A percentile compares a stretch with the other conserved stretches of the same genome.
These are phyloP conservation scores for Exserohilum rostratum DNA, from an alignment of 2,329 filamentous ascomycete genomes.

Conservation along the genomic window DNA sequence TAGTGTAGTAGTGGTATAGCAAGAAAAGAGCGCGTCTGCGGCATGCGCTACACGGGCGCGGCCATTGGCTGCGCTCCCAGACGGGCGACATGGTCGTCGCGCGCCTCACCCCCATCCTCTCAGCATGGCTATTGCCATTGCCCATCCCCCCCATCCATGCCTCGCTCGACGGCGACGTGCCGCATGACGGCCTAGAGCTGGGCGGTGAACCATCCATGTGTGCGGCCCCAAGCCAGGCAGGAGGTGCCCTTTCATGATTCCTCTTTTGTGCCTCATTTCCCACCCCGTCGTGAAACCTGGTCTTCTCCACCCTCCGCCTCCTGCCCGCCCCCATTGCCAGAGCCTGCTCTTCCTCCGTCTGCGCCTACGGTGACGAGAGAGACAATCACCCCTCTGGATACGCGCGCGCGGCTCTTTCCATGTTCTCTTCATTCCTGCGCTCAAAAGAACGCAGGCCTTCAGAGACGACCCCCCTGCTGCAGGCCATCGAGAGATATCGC, in stretches of 20 bases:
- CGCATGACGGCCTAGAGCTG: conserved; percentile 15
- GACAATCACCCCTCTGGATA: conserved; percentile 14
- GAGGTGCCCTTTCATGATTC: conserved; percentile 16
- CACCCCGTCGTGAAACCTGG: conserved; percentile 17
- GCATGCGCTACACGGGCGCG: conserved; percentile 13
- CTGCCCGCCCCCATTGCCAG: neutral
- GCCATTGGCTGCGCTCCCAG: conserved; percentile 9
- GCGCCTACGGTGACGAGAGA: conserved; percentile 18
- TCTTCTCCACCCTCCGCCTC: conserved; percentile 7
- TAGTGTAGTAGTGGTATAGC: too few species aligned
- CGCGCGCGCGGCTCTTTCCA: conserved; percentile 29
- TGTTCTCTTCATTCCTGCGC: conserved; percentile 49
- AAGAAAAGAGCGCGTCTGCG: conserved; percentile 7
- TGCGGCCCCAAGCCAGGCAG: conserved; percentile 14
- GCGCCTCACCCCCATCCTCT: conserved; percentile 12
- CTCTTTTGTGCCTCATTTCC: conserved; percentile 15
- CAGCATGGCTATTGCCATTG: neutral
- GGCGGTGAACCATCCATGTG: conserved; percentile 11
- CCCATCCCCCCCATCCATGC: too few species aligned
- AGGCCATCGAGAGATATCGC: conserved; percentile 40
- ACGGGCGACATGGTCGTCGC: conserved; percentile 12
- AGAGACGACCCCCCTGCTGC: conserved; percentile 46
- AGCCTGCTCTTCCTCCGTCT: conserved; percentile 4
- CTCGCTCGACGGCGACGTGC: conserved; percentile 9
- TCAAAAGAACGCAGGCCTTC: conserved; percentile 36